phyloP scores from a whole-genome alignment of 1,139 yeast genomes.

The Protomyces inundatus region DNA sequence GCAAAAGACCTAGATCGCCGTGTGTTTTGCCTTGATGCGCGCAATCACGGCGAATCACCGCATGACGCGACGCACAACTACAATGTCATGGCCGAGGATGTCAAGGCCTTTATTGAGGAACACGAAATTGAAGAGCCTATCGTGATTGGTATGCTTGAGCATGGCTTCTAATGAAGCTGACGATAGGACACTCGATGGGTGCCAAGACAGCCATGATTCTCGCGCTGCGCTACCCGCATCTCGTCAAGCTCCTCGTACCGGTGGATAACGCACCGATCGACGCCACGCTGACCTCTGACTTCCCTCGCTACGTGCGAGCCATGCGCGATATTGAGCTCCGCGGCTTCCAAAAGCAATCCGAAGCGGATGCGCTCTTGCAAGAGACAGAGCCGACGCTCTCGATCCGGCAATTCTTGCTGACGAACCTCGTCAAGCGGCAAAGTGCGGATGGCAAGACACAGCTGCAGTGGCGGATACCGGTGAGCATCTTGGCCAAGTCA shows the following conservation, averaged over 20 bases:
- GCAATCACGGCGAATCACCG: slow-evolving; percentile 93
- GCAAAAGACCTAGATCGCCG: slow-evolving; percentile 40
- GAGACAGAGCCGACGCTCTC: slow-evolving; percentile 56
- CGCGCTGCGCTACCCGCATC: slow-evolving; percentile 62
- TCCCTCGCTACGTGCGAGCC: slow-evolving; percentile 62
- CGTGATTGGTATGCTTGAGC: slow-evolving; percentile 60
- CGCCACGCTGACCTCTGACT: slow-evolving; percentile 53
- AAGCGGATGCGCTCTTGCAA: slow-evolving; percentile 61
- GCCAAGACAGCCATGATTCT: slow-evolving; percentile 91
- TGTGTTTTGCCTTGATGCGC: slow-evolving; percentile 48
- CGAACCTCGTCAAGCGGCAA: slow-evolving; percentile 52
- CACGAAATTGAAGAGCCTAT: slow-evolving; percentile 53
- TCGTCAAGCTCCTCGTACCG: slow-evolving; percentile 60
- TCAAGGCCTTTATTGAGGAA: slow-evolving; percentile 58
- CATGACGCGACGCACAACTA: slow-evolving; percentile 66
- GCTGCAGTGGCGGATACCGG: slow-evolving; percentile 56
- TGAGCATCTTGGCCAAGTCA: slow-evolving; percentile 59
- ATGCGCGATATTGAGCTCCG: slow-evolving; percentile 48
- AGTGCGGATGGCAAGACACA: slow-evolving; percentile 34
- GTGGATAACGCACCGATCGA: slow-evolving; percentile 90
- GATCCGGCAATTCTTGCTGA: slow-evolving; percentile 73
- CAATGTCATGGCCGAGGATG: slow-evolving; percentile 78
- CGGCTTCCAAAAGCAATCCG: slow-evolving; percentile 51
- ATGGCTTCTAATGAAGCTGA: background rate
- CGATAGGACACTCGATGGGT: slow-evolving; percentile 44